These are phyloP conservation scores for Poa annua DNA, from an alignment of 176 grass and related monocot genomes.

Conservation along the genomic window DNA sequence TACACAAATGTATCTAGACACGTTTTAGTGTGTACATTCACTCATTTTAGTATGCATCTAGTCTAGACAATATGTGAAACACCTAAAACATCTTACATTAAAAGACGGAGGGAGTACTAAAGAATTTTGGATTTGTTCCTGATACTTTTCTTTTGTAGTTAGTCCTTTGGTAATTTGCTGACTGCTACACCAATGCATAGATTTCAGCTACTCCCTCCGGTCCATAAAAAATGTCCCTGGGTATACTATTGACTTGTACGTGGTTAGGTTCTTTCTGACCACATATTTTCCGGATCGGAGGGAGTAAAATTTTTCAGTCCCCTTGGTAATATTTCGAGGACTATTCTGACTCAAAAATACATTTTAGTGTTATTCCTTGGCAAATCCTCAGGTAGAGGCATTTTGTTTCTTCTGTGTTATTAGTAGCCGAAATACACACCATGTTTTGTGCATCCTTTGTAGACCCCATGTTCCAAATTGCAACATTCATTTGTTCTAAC, in stretches of 20 bases:
- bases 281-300: too few relatives aligned
- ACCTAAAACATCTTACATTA: too few relatives aligned
- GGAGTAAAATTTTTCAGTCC: conserved; percentile 1
- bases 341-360: background rate
- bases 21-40: too few relatives aligned
- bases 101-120: background rate
- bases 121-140: background rate
- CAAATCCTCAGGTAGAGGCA: conserved; percentile 2
- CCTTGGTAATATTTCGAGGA: conserved; percentile 18
- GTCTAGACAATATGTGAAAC: too few relatives aligned
- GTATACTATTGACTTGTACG: too few relatives aligned
- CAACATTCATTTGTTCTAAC: background rate
- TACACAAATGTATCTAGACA: too few relatives aligned
- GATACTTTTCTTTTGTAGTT: background rate
- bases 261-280: too few relatives aligned
- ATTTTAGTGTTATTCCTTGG: conserved; percentile 13
- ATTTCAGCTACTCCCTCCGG: background rate
- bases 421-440: conserved; percentile 2
- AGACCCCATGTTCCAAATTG: background rate
- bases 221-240: too few relatives aligned
- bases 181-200: conserved; percentile 11
- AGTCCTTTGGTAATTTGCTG: conserved; percentile 27
- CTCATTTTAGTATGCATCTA: too few relatives aligned
- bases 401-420: conserved; percentile 25
- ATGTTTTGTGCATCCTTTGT: background rate